A percentile compares a stretch with the other conserved stretches of the same genome.
phyloP scores from a whole-genome alignment of 495 filamentous ascomycete species.

The Durotheca rogersii region DNA sequence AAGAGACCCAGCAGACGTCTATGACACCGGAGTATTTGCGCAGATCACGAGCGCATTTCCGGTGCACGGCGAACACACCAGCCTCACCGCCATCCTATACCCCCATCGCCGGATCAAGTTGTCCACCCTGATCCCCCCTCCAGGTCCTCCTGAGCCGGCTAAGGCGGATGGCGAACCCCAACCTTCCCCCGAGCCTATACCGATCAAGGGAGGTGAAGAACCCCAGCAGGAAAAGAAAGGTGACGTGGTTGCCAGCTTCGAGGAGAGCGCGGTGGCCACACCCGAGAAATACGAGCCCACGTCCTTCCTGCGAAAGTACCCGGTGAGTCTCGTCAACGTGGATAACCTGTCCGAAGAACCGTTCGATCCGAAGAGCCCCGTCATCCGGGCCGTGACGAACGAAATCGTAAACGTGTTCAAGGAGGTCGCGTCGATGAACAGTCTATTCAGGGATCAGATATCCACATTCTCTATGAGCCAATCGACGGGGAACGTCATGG shows the following conservation, averaged over 20 bases:
- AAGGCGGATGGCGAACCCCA: constrained; percentile 44
- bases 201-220: constrained; percentile 48
- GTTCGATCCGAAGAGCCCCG: constrained; percentile 80
- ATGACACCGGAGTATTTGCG: constrained; percentile 94
- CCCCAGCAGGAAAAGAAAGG: constrained; percentile 68
- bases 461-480: constrained; percentile 95
- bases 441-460: constrained; percentile 96
- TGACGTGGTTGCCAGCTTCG: constrained; percentile 96
- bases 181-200: constrained; percentile 57
- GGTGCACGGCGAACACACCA: constrained; percentile 71
- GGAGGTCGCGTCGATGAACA: constrained; percentile 89
- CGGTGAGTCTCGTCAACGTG: constrained; percentile 89
- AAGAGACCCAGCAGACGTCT: constrained; percentile 80
- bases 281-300: constrained; percentile 77
- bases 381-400: constrained; percentile 87
- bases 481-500: constrained; percentile 87
- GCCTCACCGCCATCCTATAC: constrained; percentile 89
- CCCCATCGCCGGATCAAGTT: constrained; percentile 94
- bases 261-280: constrained; percentile 65
- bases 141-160: constrained; percentile 44
- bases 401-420: constrained; percentile 99
- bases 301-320: constrained; percentile 84
- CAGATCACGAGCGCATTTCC: constrained; percentile 96
- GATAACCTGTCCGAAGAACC: constrained; percentile 89
- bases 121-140: constrained; percentile 74